Evolutionary conservation across 805 yeast species (phyloP).

Genomic region (Pachysolen tannophilus): DNA sequence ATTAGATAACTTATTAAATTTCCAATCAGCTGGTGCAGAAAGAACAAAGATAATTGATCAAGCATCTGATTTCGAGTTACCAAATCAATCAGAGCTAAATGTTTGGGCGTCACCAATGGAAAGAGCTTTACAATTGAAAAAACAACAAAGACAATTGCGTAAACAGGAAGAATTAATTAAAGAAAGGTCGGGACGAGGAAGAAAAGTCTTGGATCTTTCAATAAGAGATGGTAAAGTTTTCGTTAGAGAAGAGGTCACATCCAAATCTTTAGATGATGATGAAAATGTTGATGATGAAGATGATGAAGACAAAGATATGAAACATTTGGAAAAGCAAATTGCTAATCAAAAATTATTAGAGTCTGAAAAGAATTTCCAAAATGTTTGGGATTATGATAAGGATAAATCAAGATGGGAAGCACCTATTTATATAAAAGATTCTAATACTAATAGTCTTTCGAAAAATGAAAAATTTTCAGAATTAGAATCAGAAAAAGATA

Average conservation of each 20-base stretch:
- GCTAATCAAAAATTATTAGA: conserved; percentile 25
- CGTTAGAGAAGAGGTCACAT: conserved; percentile 39
- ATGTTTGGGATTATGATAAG: conserved; percentile 53
- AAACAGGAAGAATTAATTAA: conserved; percentile 52
- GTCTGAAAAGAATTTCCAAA: conserved; percentile 25
- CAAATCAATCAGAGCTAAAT: conserved; percentile 44
- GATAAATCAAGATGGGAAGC: conserved; percentile 49
- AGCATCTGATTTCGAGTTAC: conserved; percentile 77
- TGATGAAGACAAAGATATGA: conserved; percentile 29
- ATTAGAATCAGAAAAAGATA: conserved; percentile 1
- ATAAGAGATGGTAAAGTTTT: conserved; percentile 75
- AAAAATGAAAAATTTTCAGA: conserved; percentile 1
- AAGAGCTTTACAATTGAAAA: conserved; percentile 77
- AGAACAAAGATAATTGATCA: conserved; percentile 89
- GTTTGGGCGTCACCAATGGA: conserved; percentile 86
- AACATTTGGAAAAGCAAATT: conserved; percentile 26
- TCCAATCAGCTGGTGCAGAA: conserved; percentile 81
- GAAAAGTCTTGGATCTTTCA: conserved; percentile 67
- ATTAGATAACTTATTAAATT: conserved; percentile 64
- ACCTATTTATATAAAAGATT: conserved; percentile 20
- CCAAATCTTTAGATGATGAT: conserved; percentile 22
- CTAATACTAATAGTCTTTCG: not conserved
- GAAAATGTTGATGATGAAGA: conserved; percentile 25
- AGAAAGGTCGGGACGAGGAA: conserved; percentile 65
- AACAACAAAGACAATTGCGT: conserved; percentile 70